Evolutionary conservation across 768 basidiomycete genomes (phyloP).

Genomic region (Lyophyllum decastes): DNA sequence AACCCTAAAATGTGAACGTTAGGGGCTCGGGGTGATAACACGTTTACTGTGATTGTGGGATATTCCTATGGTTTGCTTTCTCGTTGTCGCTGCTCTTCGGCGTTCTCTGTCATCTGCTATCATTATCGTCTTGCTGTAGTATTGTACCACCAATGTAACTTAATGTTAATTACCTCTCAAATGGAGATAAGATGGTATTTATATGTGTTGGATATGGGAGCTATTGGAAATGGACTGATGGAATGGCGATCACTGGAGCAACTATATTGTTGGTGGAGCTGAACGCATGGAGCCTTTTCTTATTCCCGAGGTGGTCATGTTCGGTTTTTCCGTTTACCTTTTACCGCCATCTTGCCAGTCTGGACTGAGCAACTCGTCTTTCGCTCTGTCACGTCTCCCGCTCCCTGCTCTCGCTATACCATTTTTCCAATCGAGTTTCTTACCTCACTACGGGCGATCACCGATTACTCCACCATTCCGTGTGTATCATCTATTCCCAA

Average conservation of each 20-base stretch:
- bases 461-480: conserved; percentile 6
- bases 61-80: neutral
- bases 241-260: conserved; percentile 7
- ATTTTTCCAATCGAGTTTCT: neutral
- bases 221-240: neutral
- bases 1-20: neutral
- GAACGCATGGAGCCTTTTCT: neutral
- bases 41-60: conserved; percentile 47
- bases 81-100: neutral
- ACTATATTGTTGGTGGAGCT: conserved; percentile 4
- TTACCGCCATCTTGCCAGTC: neutral
- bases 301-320: neutral
- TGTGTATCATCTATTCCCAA: conserved; percentile 2
- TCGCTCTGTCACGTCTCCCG: neutral
- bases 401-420: neutral
- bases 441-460: neutral
- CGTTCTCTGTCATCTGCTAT: neutral
- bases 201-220: neutral
- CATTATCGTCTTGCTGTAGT: conserved; percentile 1
- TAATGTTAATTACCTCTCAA: neutral
- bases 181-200: conserved; percentile 5
- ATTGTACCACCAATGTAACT: neutral
- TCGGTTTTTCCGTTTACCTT: conserved; percentile 1
- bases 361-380: neutral
- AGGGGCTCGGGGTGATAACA: conserved; percentile 83